phyloP scores from a whole-genome alignment of 768 basidiomycete genomes.

The Mycena leptocephala region DNA sequence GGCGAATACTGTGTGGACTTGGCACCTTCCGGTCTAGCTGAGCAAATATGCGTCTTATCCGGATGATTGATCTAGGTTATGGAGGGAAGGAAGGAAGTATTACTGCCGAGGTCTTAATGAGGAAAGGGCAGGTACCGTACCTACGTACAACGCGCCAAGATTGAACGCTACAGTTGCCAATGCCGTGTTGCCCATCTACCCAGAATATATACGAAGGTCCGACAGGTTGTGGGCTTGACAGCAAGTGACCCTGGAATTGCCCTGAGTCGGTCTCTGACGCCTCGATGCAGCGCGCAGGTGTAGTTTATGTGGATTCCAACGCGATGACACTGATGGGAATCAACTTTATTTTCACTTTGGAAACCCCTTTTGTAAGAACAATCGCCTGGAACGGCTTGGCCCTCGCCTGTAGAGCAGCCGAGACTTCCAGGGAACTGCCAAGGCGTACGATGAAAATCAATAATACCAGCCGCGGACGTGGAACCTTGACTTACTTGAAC shows the following conservation, averaged over 20 bases:
- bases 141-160: too few species aligned
- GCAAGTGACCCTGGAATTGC: not conserved
- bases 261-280: too few species aligned
- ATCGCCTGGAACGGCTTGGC: too few species aligned
- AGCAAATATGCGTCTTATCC: too few species aligned
- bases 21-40: too few species aligned
- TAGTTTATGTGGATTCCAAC: not conserved
- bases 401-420: not conserved
- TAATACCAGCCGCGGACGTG: not conserved
- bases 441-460: conserved; percentile 1
- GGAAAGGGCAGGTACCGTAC: too few species aligned
- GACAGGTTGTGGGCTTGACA: conserved; percentile 6
- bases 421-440: not conserved
- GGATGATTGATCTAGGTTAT: too few species aligned
- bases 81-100: too few species aligned
- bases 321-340: not conserved
- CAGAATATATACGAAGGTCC: not conserved
- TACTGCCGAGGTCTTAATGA: too few species aligned
- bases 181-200: too few species aligned
- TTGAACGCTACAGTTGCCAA: too few species aligned
- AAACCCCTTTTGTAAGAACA: not conserved
- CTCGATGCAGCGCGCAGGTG: not conserved
- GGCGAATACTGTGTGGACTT: too few species aligned
- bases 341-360: not conserved
- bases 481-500: not conserved